phyloP scores from a whole-genome alignment of 2,329 filamentous ascomycete genomes.

The Paecilomyces fulvus region DNA sequence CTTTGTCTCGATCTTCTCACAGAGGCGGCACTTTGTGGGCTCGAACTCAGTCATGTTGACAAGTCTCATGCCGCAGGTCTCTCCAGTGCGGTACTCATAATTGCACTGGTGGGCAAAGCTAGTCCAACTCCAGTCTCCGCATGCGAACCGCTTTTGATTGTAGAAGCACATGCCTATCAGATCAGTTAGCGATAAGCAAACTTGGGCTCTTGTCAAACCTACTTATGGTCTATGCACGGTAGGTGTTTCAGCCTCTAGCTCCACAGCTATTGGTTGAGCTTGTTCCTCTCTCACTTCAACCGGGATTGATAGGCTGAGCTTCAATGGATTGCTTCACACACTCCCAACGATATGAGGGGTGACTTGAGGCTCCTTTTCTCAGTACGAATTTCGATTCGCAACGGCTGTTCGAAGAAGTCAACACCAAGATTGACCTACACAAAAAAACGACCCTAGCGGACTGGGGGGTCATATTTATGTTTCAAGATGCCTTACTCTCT shows the following conservation, averaged over 20 bases:
- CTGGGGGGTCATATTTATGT: conserved; percentile 32
- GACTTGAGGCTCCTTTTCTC: conserved; percentile 16
- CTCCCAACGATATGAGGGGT: not conserved
- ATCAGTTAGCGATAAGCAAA: conserved; percentile 20
- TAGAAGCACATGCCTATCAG: conserved; percentile 79
- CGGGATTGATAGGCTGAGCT: conserved; percentile 27
- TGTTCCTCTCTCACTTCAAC: conserved; percentile 15
- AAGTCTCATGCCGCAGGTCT: conserved; percentile 91
- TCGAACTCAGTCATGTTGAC: conserved; percentile 65
- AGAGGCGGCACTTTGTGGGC: conserved; percentile 66
- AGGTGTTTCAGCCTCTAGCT: conserved; percentile 25
- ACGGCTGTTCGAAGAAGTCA: conserved; percentile 12
- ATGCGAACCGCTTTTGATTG: conserved; percentile 76
- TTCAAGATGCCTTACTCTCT: conserved; percentile 19
- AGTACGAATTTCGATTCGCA: conserved; percentile 14
- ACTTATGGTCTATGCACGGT: conserved; percentile 21
- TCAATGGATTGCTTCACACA: conserved; percentile 9
- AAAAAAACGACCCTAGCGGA: conserved; percentile 21
- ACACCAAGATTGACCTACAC: conserved; percentile 25
- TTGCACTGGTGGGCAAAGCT: conserved; percentile 88
- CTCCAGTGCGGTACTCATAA: conserved; percentile 89
- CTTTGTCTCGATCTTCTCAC: conserved; percentile 84
- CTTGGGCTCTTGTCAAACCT: conserved; percentile 19
- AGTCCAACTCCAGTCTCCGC: conserved; percentile 91
- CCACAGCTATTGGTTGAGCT: conserved; percentile 23